These are phyloP conservation scores for Boechera stricta DNA, from an alignment of 345 rosid species.

Conservation along the genomic window DNA sequence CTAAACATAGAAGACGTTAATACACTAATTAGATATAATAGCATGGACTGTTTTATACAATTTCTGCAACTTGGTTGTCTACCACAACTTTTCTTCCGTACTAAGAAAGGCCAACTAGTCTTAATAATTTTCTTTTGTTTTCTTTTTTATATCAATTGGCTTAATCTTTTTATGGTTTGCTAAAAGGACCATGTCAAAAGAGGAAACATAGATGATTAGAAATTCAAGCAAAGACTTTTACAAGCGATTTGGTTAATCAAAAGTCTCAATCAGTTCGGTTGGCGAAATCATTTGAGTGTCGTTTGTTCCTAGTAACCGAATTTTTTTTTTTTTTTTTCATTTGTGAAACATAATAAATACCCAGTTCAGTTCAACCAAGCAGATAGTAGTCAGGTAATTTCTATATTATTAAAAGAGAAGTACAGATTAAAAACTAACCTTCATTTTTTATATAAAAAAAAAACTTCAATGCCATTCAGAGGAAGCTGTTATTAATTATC, in stretches of 20 bases:
- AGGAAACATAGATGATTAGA: background rate
- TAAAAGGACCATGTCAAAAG: background rate
- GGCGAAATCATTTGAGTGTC: background rate
- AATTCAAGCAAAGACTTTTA: background rate
- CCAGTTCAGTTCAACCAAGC: too few species aligned
- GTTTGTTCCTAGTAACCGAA: too few species aligned
- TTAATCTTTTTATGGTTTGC: background rate
- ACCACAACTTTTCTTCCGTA: constrained; percentile 18
- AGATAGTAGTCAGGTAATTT: too few species aligned
- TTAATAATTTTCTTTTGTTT: constrained; percentile 1
- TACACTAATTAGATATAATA: too few species aligned
- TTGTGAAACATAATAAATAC: too few species aligned
- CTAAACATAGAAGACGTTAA: too few species aligned
- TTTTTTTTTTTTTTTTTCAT: too few species aligned
- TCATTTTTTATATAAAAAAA: too few species aligned
- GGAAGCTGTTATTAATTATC: too few species aligned
- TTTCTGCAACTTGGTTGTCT: constrained; percentile 8
- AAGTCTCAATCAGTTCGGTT: background rate
- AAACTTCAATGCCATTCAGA: too few species aligned
- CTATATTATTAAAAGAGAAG: too few species aligned
- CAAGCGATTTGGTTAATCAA: constrained; percentile 14
- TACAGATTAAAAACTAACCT: too few species aligned
- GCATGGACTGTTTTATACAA: background rate
- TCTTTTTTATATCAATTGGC: background rate
- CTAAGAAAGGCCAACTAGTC: background rate